These are phyloP conservation scores for Elongisporangium undulatum DNA, from an alignment of 352 stramenopile genomes.

Conservation along the genomic window DNA sequence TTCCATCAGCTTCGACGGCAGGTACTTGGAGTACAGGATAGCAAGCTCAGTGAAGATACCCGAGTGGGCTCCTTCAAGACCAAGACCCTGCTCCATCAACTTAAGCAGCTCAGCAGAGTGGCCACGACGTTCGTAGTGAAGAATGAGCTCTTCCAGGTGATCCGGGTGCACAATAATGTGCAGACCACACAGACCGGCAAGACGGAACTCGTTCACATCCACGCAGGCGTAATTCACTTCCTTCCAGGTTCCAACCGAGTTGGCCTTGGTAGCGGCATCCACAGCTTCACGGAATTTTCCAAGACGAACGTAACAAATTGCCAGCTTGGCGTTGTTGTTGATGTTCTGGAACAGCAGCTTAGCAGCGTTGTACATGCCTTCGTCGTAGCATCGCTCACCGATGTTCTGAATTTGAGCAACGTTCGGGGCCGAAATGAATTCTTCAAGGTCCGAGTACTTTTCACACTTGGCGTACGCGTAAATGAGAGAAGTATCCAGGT, in stretches of 20 bases:
- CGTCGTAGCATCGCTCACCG: slow-evolving; percentile 97
- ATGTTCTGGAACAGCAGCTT: slow-evolving; percentile 99
- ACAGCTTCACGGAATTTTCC: slow-evolving; percentile 99
- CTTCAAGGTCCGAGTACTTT: slow-evolving; percentile 98
- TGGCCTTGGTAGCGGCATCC: slow-evolving; percentile 98
- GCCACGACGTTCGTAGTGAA: slow-evolving; percentile 98
- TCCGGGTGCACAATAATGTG: slow-evolving; percentile 99
- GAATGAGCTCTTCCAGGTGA: slow-evolving; percentile 99
- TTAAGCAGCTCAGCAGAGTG: slow-evolving; percentile 96
- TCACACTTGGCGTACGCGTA: slow-evolving; percentile 99
- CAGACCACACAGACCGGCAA: slow-evolving; percentile 97
- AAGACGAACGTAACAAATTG: slow-evolving; percentile 98
- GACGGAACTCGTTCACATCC: slow-evolving; percentile 96
- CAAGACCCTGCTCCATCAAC: slow-evolving; percentile 98
- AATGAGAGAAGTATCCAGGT: slow-evolving; percentile 99
- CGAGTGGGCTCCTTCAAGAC: slow-evolving; percentile 97
- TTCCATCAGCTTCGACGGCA: slow-evolving; percentile 99
- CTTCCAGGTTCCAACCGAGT: slow-evolving; percentile 99
- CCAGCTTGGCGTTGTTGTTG: slow-evolving; percentile 99
- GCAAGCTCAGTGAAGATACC: slow-evolving; percentile 99
- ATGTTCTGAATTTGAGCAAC: slow-evolving; percentile 99
- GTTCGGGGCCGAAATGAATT: slow-evolving; percentile 99
- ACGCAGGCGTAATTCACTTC: slow-evolving; percentile 99
- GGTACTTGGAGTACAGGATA: slow-evolving; percentile 99
- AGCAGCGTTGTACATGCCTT: slow-evolving; percentile 98